Percentiles rank a stretch among this genome's conserved stretches.
Evolutionary conservation across 2,329 filamentous ascomycete species (phyloP).

Genomic region (Phialemoniopsis sp.): DNA sequence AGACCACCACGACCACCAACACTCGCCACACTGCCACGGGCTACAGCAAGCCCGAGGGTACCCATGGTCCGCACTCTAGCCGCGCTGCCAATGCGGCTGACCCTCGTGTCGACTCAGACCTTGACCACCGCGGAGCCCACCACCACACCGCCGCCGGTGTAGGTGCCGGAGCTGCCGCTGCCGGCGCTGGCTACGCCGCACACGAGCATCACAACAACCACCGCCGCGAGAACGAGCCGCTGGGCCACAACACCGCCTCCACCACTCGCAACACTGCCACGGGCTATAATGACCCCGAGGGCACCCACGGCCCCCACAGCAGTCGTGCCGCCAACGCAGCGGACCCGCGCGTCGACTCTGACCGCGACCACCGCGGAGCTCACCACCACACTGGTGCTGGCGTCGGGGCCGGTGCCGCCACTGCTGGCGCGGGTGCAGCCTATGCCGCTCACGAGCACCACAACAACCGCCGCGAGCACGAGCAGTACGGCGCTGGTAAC

Average conservation of each 20-base stretch:
- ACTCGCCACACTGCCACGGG: background rate
- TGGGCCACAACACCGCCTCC: too few species aligned
- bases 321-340: constrained; percentile 36
- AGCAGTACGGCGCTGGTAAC: constrained; percentile 14
- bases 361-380: constrained; percentile 25
- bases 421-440: too few species aligned
- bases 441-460: too few species aligned
- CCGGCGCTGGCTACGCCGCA: too few species aligned
- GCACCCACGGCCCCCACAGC: constrained; percentile 29
- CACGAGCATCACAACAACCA: too few species aligned
- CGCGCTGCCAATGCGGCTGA: constrained; percentile 40
- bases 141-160: too few species aligned
- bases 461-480: constrained; percentile 18
- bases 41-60: constrained; percentile 15
- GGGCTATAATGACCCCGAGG: constrained; percentile 13
- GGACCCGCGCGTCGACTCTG: constrained; percentile 45
- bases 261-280: background rate
- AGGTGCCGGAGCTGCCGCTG: too few species aligned
- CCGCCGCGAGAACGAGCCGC: too few species aligned
- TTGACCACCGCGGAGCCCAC: constrained; percentile 19
- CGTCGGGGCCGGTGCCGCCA: background rate
- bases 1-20: too few species aligned
- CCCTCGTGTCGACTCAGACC: constrained; percentile 42
- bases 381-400: too few species aligned
- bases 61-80: constrained; percentile 30